Percentiles rank a stretch among this genome's conserved stretches.
These are phyloP conservation scores for Chaetothyriales sp. DNA, from an alignment of 2,329 filamentous ascomycete species.

Conservation along the genomic window DNA sequence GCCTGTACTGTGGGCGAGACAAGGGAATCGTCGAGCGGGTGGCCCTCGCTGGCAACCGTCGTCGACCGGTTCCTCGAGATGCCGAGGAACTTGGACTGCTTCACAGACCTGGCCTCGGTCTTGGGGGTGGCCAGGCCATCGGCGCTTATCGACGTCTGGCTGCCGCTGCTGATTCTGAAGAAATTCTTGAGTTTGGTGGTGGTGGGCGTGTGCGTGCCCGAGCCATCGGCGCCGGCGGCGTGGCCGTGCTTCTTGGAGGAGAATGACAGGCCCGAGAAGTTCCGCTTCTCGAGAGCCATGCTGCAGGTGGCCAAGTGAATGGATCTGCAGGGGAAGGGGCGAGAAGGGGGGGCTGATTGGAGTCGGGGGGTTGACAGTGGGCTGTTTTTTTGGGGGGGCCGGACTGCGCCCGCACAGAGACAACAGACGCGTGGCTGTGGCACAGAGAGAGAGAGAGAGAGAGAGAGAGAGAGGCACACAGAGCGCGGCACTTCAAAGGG, in stretches of 20 bases:
- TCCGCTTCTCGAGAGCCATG: conserved; percentile 34
- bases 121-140: conserved; percentile 36
- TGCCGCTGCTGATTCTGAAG: conserved; percentile 49
- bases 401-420: background rate
- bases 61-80: conserved; percentile 78
- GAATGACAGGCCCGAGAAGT: conserved; percentile 33
- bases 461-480: too few species aligned
- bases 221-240: conserved; percentile 30
- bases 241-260: conserved; percentile 32
- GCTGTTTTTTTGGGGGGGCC: background rate
- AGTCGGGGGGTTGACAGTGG: background rate
- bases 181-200: conserved; percentile 53
- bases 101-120: conserved; percentile 51
- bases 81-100: conserved; percentile 78
- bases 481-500: background rate
- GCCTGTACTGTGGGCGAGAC: conserved; percentile 86
- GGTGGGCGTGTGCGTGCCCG: conserved; percentile 40
- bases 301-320: conserved; percentile 20
- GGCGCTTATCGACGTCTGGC: conserved; percentile 28
- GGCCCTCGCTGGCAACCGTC: conserved; percentile 85
- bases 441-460: too few species aligned
- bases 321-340: conserved; percentile 15
- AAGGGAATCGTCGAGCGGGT: conserved; percentile 67
- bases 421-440: background rate
- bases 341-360: background rate